Percentiles rank a stretch among this genome's conserved stretches.
These are phyloP conservation scores for Colletotrichum sp. DNA, from an alignment of 2,329 filamentous ascomycete genomes.

Conservation along the genomic window DNA sequence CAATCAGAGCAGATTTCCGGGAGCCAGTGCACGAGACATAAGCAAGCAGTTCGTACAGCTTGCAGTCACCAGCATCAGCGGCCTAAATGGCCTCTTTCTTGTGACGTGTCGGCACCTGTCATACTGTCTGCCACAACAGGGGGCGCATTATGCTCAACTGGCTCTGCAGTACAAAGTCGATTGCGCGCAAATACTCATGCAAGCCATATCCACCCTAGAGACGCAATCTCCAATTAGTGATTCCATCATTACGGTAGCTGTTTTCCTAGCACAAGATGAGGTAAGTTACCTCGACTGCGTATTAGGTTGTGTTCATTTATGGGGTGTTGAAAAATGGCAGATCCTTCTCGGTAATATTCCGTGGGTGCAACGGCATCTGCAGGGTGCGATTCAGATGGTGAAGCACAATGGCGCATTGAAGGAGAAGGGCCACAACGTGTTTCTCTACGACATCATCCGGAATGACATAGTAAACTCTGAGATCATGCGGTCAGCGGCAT, in stretches of 20 bases:
- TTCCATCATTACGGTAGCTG: neutral
- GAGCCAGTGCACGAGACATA: neutral
- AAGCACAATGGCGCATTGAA: neutral
- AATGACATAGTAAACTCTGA: neutral
- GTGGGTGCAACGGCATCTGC: neutral
- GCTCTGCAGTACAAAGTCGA: neutral
- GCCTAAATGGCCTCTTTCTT: neutral
- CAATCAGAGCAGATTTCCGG: neutral
- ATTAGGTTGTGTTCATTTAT: neutral
- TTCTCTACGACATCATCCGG: neutral
- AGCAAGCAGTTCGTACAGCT: neutral
- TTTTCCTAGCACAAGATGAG: neutral
- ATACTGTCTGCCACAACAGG: neutral
- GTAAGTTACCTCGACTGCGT: neutral
- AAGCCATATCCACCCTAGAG: neutral
- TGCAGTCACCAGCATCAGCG: neutral
- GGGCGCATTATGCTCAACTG: neutral
- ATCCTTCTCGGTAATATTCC: neutral
- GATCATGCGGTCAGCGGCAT: neutral
- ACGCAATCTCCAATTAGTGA: neutral
- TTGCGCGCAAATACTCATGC: neutral
- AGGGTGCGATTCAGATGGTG: neutral
- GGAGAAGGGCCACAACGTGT: neutral
- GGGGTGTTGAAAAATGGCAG: neutral
- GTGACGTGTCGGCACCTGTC: neutral